These are phyloP conservation scores for Mycena sanguinolenta DNA, from an alignment of 768 basidiomycete genomes.

Conservation along the genomic window DNA sequence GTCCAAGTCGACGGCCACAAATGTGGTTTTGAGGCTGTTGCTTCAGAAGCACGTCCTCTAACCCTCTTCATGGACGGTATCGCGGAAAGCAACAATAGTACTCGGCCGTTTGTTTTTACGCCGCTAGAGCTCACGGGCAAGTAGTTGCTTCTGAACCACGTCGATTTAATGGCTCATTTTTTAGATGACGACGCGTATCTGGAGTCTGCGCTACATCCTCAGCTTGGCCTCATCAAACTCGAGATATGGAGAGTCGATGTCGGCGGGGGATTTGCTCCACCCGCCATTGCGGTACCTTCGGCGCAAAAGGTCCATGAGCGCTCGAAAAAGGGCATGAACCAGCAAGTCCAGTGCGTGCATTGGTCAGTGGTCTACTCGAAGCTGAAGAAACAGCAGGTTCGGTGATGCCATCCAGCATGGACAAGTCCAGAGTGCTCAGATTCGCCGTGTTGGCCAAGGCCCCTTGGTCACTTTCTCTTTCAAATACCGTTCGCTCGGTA, in stretches of 20 bases:
- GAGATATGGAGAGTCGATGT: constrained; percentile 29
- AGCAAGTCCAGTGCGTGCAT: constrained; percentile 28
- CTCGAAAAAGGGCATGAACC: constrained; percentile 33
- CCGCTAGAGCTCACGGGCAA: constrained; percentile 29
- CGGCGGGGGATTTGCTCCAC: constrained; percentile 10
- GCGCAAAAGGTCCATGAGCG: constrained; percentile 29
- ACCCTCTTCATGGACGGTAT: constrained; percentile 29
- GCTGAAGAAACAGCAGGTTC: constrained; percentile 19
- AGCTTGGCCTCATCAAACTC: constrained; percentile 29
- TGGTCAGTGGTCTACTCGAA: not conserved
- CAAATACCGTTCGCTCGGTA: constrained; percentile 33
- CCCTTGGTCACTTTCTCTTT: constrained; percentile 32
- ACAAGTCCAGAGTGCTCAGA: constrained; percentile 22
- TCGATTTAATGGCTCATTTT: not conserved
- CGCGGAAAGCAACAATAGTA: constrained; percentile 21
- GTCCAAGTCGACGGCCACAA: constrained; percentile 31
- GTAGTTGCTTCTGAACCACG: too few species aligned
- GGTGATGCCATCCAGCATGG: constrained; percentile 25
- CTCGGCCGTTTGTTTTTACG: constrained; percentile 28
- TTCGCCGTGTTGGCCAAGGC: constrained; percentile 17
- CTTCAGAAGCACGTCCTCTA: constrained; percentile 16
- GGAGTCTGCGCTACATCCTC: constrained; percentile 23
- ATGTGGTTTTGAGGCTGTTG: constrained; percentile 25
- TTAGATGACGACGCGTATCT: constrained; percentile 33
- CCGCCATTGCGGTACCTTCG: constrained; percentile 7